Evolutionary conservation across 2,329 filamentous ascomycete genomes (phyloP).

Genomic region (Hypoxylon sp.): DNA sequence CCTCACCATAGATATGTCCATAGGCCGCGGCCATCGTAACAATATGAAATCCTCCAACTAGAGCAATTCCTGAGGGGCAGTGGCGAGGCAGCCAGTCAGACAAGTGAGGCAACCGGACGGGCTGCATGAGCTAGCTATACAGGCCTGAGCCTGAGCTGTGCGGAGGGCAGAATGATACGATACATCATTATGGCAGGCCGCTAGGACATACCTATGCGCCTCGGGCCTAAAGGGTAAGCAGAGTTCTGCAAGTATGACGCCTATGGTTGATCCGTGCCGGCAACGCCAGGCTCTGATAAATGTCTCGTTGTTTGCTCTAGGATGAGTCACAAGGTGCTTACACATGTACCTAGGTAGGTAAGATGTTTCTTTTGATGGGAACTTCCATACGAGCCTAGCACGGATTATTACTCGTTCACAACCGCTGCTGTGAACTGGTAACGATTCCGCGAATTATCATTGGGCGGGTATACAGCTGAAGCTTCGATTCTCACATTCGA

Average conservation of each 20-base stretch:
- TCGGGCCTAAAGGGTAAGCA: slow-evolving; percentile 10
- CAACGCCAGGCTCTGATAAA: slow-evolving; percentile 7
- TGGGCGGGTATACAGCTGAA: background rate
- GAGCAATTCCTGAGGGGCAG: slow-evolving; percentile 3
- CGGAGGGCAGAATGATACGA: slow-evolving; percentile 12
- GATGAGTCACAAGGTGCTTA: slow-evolving; percentile 2
- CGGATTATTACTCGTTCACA: background rate
- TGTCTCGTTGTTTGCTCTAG: background rate
- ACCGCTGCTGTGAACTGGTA: background rate
- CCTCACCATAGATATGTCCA: slow-evolving; percentile 17
- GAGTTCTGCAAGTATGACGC: slow-evolving; percentile 6
- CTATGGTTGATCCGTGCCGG: slow-evolving; percentile 3
- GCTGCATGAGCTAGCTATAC: slow-evolving; percentile 21
- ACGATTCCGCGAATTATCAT: background rate
- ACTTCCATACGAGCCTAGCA: background rate
- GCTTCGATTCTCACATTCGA: background rate
- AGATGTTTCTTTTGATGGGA: background rate
- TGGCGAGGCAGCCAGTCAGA: slow-evolving; percentile 22
- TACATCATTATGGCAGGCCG: slow-evolving; percentile 15
- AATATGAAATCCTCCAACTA: slow-evolving; percentile 21
- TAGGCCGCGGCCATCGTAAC: slow-evolving; percentile 17
- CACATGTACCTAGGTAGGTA: background rate
- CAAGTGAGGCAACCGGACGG: slow-evolving; percentile 29
- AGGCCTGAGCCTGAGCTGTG: slow-evolving; percentile 4
- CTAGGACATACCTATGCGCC: slow-evolving; percentile 6